Conservation (phyloP, 2,329 filamentous ascomycete genomes). For the Fonsecaea pugnacius region DNA sequence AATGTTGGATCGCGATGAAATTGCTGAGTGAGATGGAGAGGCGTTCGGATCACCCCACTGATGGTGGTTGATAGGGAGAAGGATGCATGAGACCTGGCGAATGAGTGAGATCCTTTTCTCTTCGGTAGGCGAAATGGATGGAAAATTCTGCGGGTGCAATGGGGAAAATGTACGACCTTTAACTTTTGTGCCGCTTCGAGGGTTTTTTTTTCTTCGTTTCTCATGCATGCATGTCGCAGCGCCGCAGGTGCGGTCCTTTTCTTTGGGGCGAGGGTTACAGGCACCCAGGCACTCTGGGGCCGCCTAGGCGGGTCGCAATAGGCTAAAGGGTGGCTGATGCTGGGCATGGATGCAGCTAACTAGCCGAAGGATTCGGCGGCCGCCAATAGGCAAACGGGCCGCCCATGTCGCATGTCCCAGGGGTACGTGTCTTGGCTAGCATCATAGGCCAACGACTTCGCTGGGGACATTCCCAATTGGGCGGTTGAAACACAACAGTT, state of each 20-base stretch:
- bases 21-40: slow-evolving; percentile 14
- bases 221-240: background rate
- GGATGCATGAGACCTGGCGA: slow-evolving; percentile 26
- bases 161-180: background rate
- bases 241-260: background rate
- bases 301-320: background rate
- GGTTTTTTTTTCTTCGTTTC: background rate
- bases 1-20: slow-evolving; percentile 18
- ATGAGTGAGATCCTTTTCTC: slow-evolving; percentile 9
- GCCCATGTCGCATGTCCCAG: background rate
- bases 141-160: slow-evolving; percentile 11
- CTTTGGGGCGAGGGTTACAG: background rate
- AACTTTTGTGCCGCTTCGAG: background rate
- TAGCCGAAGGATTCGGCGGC: slow-evolving; percentile 20
- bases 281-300: background rate
- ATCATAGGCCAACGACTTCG: slow-evolving; percentile 4
- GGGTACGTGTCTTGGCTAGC: slow-evolving; percentile 10
- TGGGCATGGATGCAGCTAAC: slow-evolving; percentile 7
- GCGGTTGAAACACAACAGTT: slow-evolving; percentile 2
- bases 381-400: slow-evolving; percentile 4
- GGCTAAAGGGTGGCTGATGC: background rate
- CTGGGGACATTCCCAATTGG: background rate
- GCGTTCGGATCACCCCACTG: background rate
- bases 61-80: background rate
- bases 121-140: slow-evolving; percentile 2